Base-by-base conservation (phyloP, 257 asterid genomes). In the Ligustrum vulgare region DNA sequence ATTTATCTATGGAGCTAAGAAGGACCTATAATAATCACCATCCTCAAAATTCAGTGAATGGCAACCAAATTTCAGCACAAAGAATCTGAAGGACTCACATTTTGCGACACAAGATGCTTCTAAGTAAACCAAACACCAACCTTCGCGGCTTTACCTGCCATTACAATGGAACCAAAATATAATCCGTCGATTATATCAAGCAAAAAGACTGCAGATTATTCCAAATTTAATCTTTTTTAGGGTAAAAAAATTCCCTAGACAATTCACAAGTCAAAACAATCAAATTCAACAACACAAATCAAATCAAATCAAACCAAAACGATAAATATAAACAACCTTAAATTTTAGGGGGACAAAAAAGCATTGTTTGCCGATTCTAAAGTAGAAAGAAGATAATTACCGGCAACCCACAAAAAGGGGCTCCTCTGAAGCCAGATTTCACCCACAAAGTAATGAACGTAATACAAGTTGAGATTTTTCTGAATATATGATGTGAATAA, bases 231-330 rank as follows among this genome's bases (percentile, higher is more conserved):
- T 47, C 71, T 72, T 47, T 56, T 69, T 66, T 9, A 23, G n/a
- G 16, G 13, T 23, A 64, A 39, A 37, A 43, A 78, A 72, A 25
- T 68, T 10, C 58, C 56, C 51, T 18, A 1, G 22, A 67, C 47
- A 79, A 63, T 72, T 79, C 69, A 80, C 41, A 80, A 70, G 33
- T 67, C 23, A 37, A 36, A 76, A 8, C 77, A 72, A 56, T 34
- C 71, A 78, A 65, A 70, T 33, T 72, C 83, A 74, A 54, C 45
- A 47, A 63, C 45, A 71, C 69, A 22, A 60, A n/a, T 22, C 18
- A 22, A 22, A 72, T 36, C 2, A 18, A 65, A 67, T 80, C 64
- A 51, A 28, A 25, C 13, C 13, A 34, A 62, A 28, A 43, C 2
- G 4, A 6, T 28, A 74, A 64, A 39, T 9, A 39, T 2, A 12